Evolutionary conservation across 495 filamentous ascomycete genomes (phyloP), one percentile per base, ranked within the genome.

Genomic region (Xylona heveae): DNA sequence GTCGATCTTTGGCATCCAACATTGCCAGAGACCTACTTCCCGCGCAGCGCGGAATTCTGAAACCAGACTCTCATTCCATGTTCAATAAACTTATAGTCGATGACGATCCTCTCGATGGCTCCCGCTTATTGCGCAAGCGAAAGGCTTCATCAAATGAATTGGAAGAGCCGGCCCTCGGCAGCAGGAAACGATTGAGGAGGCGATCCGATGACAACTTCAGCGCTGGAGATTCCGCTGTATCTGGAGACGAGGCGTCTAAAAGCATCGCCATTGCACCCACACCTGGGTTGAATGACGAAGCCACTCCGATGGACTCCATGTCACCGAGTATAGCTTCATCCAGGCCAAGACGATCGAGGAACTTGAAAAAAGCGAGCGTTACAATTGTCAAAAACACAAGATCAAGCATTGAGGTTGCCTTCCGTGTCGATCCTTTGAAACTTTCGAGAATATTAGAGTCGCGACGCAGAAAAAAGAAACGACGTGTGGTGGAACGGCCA

Each of bases 21-120:
- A 54, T 78, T 31, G 59, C 77, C 16, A 62, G 74, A 33, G 80
- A 90, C 51, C 58, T 92, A 13, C 57, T 91, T 15, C 80, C 80
- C 24, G 58, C 76, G 19, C 70, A 77, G 28, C 64, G 69, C 29
- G 74, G 74, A 20, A 44, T 58, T 7, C 59, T 72, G 36, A 74
- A 78, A 39, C 70, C 75, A n/a, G 75, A 71, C 18, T 79, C 79
- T 5, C 78, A 90, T 46, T 84, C 82, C 0, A 69, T 90, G 24
- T 91, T 90, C 50, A 79, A 78, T 40, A 61, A 73, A 55, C 55
- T 81, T 14, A 73, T 81, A 21, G 64, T 82, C 19, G 68, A 77
- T 33, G 79, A 82, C 31, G 80, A 90, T 42, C 64, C 77, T 8
- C 63, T 84, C 55, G 80, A 90, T 49, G 82, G 82, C 27, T 82